Evolutionary conservation across 192 early-diverging fungal species (phyloP), one percentile per base, ranked within the genome.

Genomic region (Umbelopsis vinacea): DNA sequence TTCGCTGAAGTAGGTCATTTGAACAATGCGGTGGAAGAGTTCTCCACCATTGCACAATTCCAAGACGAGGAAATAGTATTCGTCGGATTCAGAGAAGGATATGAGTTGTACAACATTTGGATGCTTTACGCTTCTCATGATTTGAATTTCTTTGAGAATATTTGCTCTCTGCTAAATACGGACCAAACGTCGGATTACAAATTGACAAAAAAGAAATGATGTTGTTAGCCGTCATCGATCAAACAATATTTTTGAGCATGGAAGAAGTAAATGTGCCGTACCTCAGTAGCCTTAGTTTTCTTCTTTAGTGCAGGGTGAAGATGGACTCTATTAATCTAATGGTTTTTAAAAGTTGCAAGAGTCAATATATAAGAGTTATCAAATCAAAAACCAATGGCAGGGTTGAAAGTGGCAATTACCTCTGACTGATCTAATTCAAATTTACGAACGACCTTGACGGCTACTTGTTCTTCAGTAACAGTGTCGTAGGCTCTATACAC

Each of bases 41-140:
- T 97, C 96, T 75, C 96, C 96, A 60, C 94, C 94, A 21, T 87
- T 82, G 43, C 91, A 90, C 24, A 89, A 84, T 79, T 97, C 96
- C 70, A 95, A 82, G 6, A 91, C 82, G n/a, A 95, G 76, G 73
- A 89, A 91, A 70, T 91, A 94, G 74, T 91, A 83, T 73, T 86
- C 87, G 57, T 84, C 82, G 38, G 89, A 91, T 78, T 93, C 94
- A 67, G 86, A 84, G 78, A 93, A 94, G 14, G 91, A 87, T 19
- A 90, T 80, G 26, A 97, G 81, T 68, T 84, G 81, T 67, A 95
- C 87, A 37, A 97, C 91, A 48, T 92, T 92, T 17, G 84, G 79
- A 72, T 96, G 93, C 52, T 82, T 81, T 40, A 97, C 70, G 57
- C 88, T 89, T 15, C 92, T 84, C 86, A 96, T 91, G 71, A 97